These are phyloP conservation scores for Candida hispaniensis DNA, from an alignment of 805 yeast genomes.

Conservation along the genomic window DNA sequence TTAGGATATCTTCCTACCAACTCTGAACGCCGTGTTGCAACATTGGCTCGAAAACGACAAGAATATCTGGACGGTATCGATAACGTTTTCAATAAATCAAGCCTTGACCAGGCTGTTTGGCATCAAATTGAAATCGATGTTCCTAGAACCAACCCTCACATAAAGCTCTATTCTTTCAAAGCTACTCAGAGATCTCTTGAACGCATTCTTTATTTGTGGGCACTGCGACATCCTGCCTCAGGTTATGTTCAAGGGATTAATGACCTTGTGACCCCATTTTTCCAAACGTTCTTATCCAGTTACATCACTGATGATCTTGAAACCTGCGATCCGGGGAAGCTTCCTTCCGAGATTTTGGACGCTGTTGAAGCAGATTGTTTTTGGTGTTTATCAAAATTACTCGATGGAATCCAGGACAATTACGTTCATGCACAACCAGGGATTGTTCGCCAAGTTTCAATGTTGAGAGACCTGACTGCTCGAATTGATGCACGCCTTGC, in stretches of 20 bases:
- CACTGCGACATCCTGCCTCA: conserved; percentile 89
- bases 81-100: conserved; percentile 47
- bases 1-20: conserved; percentile 88
- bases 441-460: conserved; percentile 79
- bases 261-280: conserved; percentile 85
- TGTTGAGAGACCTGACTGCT: conserved; percentile 61
- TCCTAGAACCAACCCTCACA: conserved; percentile 73
- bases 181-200: conserved; percentile 39
- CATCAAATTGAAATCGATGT: conserved; percentile 92
- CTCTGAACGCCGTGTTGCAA: conserved; percentile 56
- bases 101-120: conserved; percentile 65
- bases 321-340: conserved; percentile 47
- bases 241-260: conserved; percentile 97
- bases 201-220: conserved; percentile 79
- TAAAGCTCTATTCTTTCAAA: conserved; percentile 12
- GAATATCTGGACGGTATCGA: conserved; percentile 71
- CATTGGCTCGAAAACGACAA: conserved; percentile 67
- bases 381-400: conserved; percentile 86
- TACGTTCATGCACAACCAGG: conserved; percentile 99
- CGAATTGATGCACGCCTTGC: conserved; percentile 69
- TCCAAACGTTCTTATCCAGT: conserved; percentile 64
- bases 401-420: conserved; percentile 93
- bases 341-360: conserved; percentile 50
- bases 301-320: conserved; percentile 47
- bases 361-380: conserved; percentile 90